These are phyloP conservation scores for Evansstolkia leycettana DNA, from an alignment of 495 filamentous ascomycete species.

Conservation along the genomic window DNA sequence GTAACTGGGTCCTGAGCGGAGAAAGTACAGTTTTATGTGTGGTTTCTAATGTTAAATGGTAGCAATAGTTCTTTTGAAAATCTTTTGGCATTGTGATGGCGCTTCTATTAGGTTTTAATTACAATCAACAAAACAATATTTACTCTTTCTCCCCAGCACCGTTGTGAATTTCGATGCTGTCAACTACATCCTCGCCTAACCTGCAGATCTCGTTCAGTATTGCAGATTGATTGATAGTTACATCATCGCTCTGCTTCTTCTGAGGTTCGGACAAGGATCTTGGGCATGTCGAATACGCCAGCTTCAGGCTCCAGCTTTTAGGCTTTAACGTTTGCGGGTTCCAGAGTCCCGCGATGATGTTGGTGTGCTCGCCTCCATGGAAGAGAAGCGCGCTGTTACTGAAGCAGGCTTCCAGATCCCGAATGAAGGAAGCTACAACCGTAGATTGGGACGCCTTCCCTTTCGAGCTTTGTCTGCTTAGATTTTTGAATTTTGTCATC, in stretches of 20 bases:
- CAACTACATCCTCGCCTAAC: constrained; percentile 30
- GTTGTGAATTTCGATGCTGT: constrained; percentile 24
- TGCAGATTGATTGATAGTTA: constrained; percentile 57
- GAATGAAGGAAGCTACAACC: constrained; percentile 36
- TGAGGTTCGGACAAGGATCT: constrained; percentile 11
- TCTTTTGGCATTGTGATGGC: constrained; percentile 10
- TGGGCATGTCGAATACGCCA: constrained; percentile 56
- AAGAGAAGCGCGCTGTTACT: constrained; percentile 61
- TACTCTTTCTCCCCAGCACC: constrained; percentile 1
- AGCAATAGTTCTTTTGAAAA: constrained; percentile 1
- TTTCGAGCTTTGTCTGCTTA: constrained; percentile 20
- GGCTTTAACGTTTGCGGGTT: constrained; percentile 49
- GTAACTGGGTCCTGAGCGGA: constrained; percentile 11
- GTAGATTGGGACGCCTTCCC: constrained; percentile 21
- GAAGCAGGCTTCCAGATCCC: constrained; percentile 49
- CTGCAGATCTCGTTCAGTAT: constrained; percentile 69
- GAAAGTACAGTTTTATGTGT: constrained; percentile 10
- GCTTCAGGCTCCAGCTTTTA: constrained; percentile 49
- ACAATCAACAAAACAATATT: constrained; percentile 5
- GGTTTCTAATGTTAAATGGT: constrained; percentile 11
- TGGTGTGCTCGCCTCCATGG: constrained; percentile 42
- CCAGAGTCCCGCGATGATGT: constrained; percentile 68
- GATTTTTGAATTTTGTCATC: constrained; percentile 57
- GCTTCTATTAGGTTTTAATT: constrained; percentile 15
- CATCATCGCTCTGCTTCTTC: constrained; percentile 16